Percentiles rank a stretch among this genome's conserved stretches.
Evolutionary conservation across 768 basidiomycete genomes (phyloP).

Genomic region (Auriscalpium orientale): DNA sequence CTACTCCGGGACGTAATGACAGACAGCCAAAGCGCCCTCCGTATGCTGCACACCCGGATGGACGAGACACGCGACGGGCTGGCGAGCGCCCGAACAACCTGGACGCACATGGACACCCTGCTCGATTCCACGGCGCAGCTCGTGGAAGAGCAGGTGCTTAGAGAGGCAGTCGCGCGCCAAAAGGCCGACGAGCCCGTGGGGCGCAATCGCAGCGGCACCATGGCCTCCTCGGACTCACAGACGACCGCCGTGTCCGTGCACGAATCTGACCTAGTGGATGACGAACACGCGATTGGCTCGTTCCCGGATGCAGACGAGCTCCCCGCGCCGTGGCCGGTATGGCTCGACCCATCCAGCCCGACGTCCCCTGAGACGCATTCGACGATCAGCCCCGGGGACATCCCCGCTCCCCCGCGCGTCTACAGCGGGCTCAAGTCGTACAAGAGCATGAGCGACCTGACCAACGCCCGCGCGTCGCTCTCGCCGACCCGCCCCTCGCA

Average conservation of each 20-base stretch:
- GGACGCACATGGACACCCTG: slow-evolving; percentile 36
- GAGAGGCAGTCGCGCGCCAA: slow-evolving; percentile 23
- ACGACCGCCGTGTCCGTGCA: slow-evolving; percentile 38
- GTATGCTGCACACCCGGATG: slow-evolving; percentile 45
- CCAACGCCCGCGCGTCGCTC: neutral
- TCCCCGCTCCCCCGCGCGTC: too few relatives aligned
- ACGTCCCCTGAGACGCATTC: neutral
- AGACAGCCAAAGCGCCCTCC: slow-evolving; percentile 38
- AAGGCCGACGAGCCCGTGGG: slow-evolving; percentile 11
- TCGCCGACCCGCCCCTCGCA: neutral
- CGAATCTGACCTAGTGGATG: neutral
- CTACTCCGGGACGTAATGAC: slow-evolving; percentile 42
- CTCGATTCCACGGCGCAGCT: slow-evolving; percentile 37
- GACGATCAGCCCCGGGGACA: neutral
- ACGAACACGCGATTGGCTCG: neutral
- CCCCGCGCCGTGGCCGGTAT: neutral
- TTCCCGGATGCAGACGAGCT: neutral
- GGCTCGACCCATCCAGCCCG: neutral
- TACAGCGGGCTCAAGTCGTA: slow-evolving; percentile 3
- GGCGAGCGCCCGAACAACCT: slow-evolving; percentile 35
- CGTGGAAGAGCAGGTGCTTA: slow-evolving; percentile 36
- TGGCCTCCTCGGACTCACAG: slow-evolving; percentile 65
- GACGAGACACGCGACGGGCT: slow-evolving; percentile 46
- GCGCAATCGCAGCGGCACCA: slow-evolving; percentile 31
- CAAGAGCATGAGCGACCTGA: slow-evolving; percentile 15